These are phyloP conservation scores for Daldinia concentrica DNA, from an alignment of 495 filamentous ascomycete genomes.

Conservation along the genomic window DNA sequence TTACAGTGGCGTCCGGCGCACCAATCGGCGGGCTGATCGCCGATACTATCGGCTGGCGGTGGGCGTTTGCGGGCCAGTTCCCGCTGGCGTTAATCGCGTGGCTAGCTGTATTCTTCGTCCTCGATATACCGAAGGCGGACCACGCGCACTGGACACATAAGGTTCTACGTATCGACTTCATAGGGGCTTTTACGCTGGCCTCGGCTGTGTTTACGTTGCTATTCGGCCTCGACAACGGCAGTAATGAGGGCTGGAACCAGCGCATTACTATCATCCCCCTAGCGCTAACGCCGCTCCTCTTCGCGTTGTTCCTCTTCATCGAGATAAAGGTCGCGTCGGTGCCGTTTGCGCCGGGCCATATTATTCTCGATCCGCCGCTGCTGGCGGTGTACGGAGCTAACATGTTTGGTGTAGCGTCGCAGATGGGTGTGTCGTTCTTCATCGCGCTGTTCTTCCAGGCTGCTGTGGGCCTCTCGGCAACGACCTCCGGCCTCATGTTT, in stretches of 20 bases:
- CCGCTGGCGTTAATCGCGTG: slow-evolving; percentile 77
- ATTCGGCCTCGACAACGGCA: slow-evolving; percentile 79
- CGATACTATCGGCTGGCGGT: slow-evolving; percentile 84
- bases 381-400: slow-evolving; percentile 76
- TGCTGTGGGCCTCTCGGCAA: slow-evolving; percentile 71
- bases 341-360: slow-evolving; percentile 80
- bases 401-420: slow-evolving; percentile 77
- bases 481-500: slow-evolving; percentile 70
- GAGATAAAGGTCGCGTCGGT: slow-evolving; percentile 76
- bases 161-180: slow-evolving; percentile 79
- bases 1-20: slow-evolving; percentile 66
- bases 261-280: slow-evolving; percentile 68
- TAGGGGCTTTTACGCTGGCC: slow-evolving; percentile 76
- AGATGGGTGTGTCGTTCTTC: slow-evolving; percentile 75
- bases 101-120: slow-evolving; percentile 65
- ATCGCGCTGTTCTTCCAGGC: slow-evolving; percentile 84
- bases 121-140: slow-evolving; percentile 68
- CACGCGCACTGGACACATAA: slow-evolving; percentile 57
- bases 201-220: slow-evolving; percentile 76
- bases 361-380: slow-evolving; percentile 77
- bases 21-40: slow-evolving; percentile 80
- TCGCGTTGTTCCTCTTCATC: slow-evolving; percentile 73
- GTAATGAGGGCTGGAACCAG: slow-evolving; percentile 74
- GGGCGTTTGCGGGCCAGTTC: slow-evolving; percentile 77
- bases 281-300: slow-evolving; percentile 65